Percentiles rank a stretch among this genome's conserved stretches.
Evolutionary conservation across 2,329 filamentous ascomycete genomes (phyloP).

Genomic region (Fusarium sp.): DNA sequence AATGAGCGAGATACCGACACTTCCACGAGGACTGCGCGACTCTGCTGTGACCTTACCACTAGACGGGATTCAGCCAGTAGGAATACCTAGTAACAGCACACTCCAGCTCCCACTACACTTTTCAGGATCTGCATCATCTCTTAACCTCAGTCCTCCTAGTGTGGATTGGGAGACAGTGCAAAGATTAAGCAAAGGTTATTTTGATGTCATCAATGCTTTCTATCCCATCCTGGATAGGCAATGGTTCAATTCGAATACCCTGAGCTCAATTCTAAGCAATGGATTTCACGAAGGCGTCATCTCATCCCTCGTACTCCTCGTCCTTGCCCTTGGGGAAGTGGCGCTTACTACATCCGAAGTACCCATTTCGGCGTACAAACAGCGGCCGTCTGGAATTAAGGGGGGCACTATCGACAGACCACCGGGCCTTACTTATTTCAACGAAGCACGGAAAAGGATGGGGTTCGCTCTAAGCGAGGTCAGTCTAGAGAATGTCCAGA

Average conservation of each 20-base stretch:
- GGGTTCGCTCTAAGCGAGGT: conserved; percentile 67
- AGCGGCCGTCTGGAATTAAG: conserved; percentile 62
- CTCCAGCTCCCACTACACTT: conserved; percentile 40
- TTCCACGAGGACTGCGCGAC: conserved; percentile 40
- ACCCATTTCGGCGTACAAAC: conserved; percentile 57
- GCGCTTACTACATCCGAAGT: conserved; percentile 63
- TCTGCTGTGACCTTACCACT: conserved; percentile 35
- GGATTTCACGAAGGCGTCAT: conserved; percentile 60
- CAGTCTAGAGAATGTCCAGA: conserved; percentile 69
- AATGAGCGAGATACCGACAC: conserved; percentile 28
- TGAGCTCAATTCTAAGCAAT: conserved; percentile 57
- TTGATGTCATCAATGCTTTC: conserved; percentile 68
- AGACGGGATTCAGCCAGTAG: conserved; percentile 40
- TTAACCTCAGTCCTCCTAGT: conserved; percentile 33
- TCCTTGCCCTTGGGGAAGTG: conserved; percentile 69
- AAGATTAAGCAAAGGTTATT: conserved; percentile 64
- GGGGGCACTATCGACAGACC: conserved; percentile 62
- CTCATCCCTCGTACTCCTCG: conserved; percentile 65
- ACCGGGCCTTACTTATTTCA: conserved; percentile 69
- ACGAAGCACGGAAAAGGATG: conserved; percentile 69
- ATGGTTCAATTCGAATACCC: conserved; percentile 60
- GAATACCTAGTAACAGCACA: conserved; percentile 28
- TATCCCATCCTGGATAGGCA: conserved; percentile 69
- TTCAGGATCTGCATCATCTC: conserved; percentile 18
- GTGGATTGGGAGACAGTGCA: conserved; percentile 63